Conservation (phyloP, 345 rosid genomes). For the Salix koriyanagi region DNA sequence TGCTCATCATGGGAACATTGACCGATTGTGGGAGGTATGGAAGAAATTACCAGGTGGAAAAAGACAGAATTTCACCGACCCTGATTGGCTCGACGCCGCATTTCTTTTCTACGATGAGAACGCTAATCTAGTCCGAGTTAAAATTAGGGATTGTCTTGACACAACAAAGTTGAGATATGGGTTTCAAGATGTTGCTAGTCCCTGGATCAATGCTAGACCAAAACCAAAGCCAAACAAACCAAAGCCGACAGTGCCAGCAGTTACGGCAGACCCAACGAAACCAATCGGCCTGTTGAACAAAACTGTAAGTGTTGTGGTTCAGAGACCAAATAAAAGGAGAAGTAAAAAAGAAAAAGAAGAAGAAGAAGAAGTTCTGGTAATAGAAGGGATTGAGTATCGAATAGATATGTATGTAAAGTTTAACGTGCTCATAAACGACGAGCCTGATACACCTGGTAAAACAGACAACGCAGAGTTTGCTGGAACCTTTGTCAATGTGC, state of each 20-base stretch:
- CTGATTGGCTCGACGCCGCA: slow-evolving; percentile 50
- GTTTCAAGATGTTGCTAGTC: slow-evolving; percentile 48
- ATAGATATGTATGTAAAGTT: slow-evolving; percentile 32
- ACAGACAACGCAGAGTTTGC: slow-evolving; percentile 53
- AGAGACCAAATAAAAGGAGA: slow-evolving; percentile 46
- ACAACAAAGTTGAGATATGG: slow-evolving; percentile 29
- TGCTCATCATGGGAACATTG: slow-evolving; percentile 53
- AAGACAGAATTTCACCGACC: slow-evolving; percentile 37
- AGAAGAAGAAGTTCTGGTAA: slow-evolving; percentile 47
- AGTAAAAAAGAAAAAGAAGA: slow-evolving; percentile 50
- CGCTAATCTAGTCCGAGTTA: slow-evolving; percentile 47
- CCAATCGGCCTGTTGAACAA: slow-evolving; percentile 34
- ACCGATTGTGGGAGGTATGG: slow-evolving; percentile 63
- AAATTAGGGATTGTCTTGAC: slow-evolving; percentile 50
- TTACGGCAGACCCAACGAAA: slow-evolving; percentile 35
- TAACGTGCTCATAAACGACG: slow-evolving; percentile 46
- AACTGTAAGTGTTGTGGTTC: slow-evolving; percentile 25
- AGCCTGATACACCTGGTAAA: slow-evolving; percentile 20
- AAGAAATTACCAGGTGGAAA: slow-evolving; percentile 44
- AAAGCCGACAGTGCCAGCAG: slow-evolving; percentile 31
- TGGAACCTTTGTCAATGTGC: slow-evolving; percentile 51
- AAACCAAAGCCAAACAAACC: slow-evolving; percentile 30
- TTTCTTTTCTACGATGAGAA: slow-evolving; percentile 64
- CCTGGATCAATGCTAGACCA: slow-evolving; percentile 33
- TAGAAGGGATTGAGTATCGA: slow-evolving; percentile 41